A percentile compares a stretch with the other conserved stretches of the same genome.
Conservation (phyloP, 2,329 filamentous ascomycete genomes). For the Ceratocystis cubensis region DNA sequence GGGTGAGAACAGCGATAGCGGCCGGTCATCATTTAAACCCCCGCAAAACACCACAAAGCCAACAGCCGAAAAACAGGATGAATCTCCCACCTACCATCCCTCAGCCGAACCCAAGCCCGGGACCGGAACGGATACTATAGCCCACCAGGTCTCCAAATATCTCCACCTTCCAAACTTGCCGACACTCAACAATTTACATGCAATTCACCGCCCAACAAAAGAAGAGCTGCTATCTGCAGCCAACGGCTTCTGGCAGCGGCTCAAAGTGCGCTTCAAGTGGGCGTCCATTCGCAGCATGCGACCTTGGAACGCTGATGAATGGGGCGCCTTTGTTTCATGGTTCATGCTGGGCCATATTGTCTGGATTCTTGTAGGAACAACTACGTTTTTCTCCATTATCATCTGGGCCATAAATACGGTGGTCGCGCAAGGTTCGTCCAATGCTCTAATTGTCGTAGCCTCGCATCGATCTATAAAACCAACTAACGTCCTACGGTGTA, state of each 20-base stretch:
- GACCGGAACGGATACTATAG: conserved; percentile 32
- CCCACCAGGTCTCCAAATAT: conserved; percentile 46
- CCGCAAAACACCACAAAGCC: not conserved
- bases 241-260: conserved; percentile 79
- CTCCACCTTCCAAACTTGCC: conserved; percentile 53
- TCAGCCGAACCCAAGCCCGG: not conserved
- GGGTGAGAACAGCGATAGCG: not conserved
- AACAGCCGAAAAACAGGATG: not conserved
- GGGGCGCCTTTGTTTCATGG: conserved; percentile 89
- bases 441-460: not conserved
- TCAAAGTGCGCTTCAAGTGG: conserved; percentile 94
- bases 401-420: conserved; percentile 93
- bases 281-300: conserved; percentile 85
- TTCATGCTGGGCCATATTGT: conserved; percentile 84
- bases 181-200: conserved; percentile 10
- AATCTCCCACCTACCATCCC: not conserved
- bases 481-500: conserved; percentile 27
- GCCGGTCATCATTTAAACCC: not conserved
- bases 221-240: conserved; percentile 86
- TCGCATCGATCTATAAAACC: not conserved
- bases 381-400: conserved; percentile 85
- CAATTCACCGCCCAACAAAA: conserved; percentile 58
- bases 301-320: conserved; percentile 93
- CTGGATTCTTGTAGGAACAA: conserved; percentile 94
- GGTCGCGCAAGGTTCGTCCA: conserved; percentile 65